Conservation (phyloP, 2,329 filamentous ascomycete species). For the Thielaviopsis punctulata region DNA sequence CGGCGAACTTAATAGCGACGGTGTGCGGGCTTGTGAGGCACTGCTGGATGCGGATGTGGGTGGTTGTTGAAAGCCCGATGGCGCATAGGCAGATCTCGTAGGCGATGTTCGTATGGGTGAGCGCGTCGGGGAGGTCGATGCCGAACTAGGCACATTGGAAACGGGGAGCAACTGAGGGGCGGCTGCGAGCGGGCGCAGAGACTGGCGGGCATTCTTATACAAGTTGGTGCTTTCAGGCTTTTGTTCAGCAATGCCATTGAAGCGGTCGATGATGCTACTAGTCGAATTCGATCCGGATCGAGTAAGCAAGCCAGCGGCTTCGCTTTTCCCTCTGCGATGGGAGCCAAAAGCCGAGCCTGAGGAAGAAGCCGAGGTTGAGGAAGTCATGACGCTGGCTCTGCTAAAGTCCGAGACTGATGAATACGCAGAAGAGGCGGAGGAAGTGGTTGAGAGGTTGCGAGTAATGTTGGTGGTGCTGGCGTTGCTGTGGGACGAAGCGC, state of each 20-base stretch:
- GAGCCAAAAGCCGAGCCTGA: slow-evolving; percentile 29
- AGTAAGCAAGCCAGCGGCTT: slow-evolving; percentile 38
- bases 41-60: background rate
- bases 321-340: slow-evolving; percentile 63
- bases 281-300: slow-evolving; percentile 18
- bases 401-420: slow-evolving; percentile 40
- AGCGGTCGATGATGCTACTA: slow-evolving; percentile 4
- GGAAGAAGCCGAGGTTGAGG: slow-evolving; percentile 40
- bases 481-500: slow-evolving; percentile 3
- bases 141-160: background rate
- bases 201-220: slow-evolving; percentile 58
- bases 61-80: background rate
- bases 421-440: slow-evolving; percentile 54
- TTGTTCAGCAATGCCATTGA: slow-evolving; percentile 18
- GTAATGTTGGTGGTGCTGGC: slow-evolving; percentile 19
- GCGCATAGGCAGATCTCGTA: slow-evolving; percentile 4
- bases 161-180: slow-evolving; percentile 28
- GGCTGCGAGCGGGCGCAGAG: slow-evolving; percentile 57
- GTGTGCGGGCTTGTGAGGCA: background rate
- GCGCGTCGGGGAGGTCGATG: slow-evolving; percentile 8
- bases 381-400: slow-evolving; percentile 44
- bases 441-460: slow-evolving; percentile 52
- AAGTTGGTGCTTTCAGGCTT: slow-evolving; percentile 35
- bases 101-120: slow-evolving; percentile 9
- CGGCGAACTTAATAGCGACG: slow-evolving; percentile 3